Evolutionary conservation across 2,329 filamentous ascomycete species (phyloP), one percentile per base, ranked within the genome.

Genomic region (Colletotrichum liaoningense): DNA sequence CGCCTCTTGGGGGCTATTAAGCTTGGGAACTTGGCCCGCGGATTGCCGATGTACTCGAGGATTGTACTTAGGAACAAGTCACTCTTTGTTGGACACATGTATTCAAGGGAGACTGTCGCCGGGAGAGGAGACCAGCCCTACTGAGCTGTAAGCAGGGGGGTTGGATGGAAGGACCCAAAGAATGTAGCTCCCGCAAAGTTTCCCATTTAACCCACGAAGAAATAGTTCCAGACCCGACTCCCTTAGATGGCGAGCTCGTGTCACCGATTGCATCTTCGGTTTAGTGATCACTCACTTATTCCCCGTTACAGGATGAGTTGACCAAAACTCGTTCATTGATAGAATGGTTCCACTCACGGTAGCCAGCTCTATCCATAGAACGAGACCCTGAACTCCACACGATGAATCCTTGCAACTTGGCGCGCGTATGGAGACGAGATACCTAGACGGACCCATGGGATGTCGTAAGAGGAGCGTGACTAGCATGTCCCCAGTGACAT

Each of bases 221-320:
- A 19, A 19, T 19, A 16, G 16, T 42, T 19, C 38, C 1, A 16
- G 16, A 7, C 14, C 14, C 14, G 38, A 42, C 6, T 16, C 16
- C 38, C 38, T 42, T 16, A 14, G 14, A 19, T n/a, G 42, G 16
- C 19, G 8, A 49, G 19, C 42, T n/a, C 19, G 8, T 19, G 19
- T 49, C 19, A 19, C 19, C 9, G 19, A 4, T 9, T 49, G 42
- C 42, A n/a, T 49, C 42, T 49, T 49, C 8, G 19, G 19, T 11
- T 3, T n/a, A n/a, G 42, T 49, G 3, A 8, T 19, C 19, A 49
- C 3, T 49, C 19, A n/a, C 38, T 19, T 42, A 2, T 42, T 42
- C 14, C 74, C 72, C 72, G 19, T 46, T 58, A 14, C 57, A 52
- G 59, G 56, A 5, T 30, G 54, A 28, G 24, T 14, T 16, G 54